Conservation (phyloP, 2,329 filamentous ascomycete genomes). For the Elsinoe perseae region DNA sequence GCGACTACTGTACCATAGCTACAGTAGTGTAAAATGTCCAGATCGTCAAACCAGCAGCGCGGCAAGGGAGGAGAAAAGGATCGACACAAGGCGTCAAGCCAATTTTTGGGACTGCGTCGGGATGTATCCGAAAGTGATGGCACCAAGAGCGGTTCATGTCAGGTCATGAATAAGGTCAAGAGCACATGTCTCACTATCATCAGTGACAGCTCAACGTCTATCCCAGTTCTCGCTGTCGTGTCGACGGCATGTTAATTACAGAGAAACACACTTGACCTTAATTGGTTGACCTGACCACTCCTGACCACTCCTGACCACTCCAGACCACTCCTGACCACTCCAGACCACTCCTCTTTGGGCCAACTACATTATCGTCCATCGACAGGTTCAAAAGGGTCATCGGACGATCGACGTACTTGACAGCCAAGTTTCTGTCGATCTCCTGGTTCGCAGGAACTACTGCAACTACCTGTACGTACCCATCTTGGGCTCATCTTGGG, state of each 20-base stretch:
- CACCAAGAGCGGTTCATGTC: neutral
- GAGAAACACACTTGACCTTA: neutral
- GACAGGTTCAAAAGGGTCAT: neutral
- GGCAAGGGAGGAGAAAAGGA: constrained; percentile 1
- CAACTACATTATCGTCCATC: no score
- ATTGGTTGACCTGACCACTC: neutral
- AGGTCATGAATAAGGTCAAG: neutral
- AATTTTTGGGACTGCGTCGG: neutral
- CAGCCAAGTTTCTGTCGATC: constrained; percentile 11
- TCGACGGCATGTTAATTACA: neutral
- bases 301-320: neutral
- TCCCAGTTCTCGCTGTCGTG: constrained; percentile 1
- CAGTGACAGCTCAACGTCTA: constrained; percentile 1
- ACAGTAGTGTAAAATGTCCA: neutral
- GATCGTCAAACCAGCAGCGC: constrained; percentile 10
- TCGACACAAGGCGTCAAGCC: neutral
- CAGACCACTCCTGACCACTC: neutral
- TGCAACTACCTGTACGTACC: neutral
- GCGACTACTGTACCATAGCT: neutral
- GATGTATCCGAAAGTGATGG: neutral
- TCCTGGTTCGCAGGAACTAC: constrained; percentile 13
- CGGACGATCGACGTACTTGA: constrained; percentile 7
- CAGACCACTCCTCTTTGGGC: neutral
- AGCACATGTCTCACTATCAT: neutral
- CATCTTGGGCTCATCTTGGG: no score